Base-by-base conservation (phyloP, 352 stramenopile species). In the Phytophthora megakarya region DNA sequence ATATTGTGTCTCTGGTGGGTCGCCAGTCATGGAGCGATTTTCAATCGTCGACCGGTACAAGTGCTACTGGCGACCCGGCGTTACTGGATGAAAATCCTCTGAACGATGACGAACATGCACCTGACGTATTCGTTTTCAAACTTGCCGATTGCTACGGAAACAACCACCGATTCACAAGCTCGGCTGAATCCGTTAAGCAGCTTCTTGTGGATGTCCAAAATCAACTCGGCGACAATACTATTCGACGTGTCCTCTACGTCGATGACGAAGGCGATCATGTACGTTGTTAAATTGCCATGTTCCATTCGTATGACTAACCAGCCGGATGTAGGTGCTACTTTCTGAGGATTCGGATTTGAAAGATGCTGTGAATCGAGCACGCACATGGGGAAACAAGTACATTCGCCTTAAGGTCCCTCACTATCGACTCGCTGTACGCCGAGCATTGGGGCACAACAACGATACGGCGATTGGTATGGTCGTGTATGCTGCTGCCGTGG, bases 121-220 rank as follows among this genome's bases (percentile, higher is more conserved):
- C 70, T 13, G 68, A 83, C 45, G 81, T 80, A 48, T 96, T 96
- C 66, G 85, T 93, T 8, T 96, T 81, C 69, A 96, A 94, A 60
- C 68, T 96, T 44, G 81, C 83, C 3, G 87, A 96, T 55, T 88
- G 78, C 44, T 89, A 90, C 32, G 84, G 82, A 11, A 89, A 86
- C 54, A 96, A 89, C 46, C 87, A 96, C 26, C 85, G 87, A 2
- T 96, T 96, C 57, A 94, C 85, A 15, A 92, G 85, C 43, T 94
- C 87, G 5, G 85, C 87, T 16, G 77, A 87, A 51, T 89, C 80
- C 13, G 52, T 96, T 12, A 84, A 84, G 18, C 78, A 92, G 32
- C 65, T 96, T 13, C 50, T 92, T 21, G 70, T 75, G 19, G 80
- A 94, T 46, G 84, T 96, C 0, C 80, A 92, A 51, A 88, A 75